phyloP scores from a whole-genome alignment of 345 rosid species.

The Ceriops zippeliana region DNA sequence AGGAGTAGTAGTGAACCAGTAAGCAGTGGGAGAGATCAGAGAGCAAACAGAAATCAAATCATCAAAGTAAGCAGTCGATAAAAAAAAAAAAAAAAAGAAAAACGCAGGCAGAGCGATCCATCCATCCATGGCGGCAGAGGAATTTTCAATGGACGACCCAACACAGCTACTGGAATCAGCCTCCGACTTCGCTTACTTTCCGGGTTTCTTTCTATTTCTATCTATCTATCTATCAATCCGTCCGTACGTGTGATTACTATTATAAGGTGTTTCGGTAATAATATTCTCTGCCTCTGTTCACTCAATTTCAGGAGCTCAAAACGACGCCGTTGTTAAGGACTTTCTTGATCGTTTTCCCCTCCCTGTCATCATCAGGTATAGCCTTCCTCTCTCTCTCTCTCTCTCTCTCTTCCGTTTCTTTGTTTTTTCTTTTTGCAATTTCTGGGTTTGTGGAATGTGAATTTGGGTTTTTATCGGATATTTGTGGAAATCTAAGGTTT shows the following conservation, averaged over 20 bases:
- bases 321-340: slow-evolving; percentile 57
- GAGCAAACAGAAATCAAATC: too few relatives aligned
- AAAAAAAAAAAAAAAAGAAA: too few relatives aligned
- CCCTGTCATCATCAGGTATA: slow-evolving; percentile 60
- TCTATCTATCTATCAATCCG: too few relatives aligned
- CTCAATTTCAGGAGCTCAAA: slow-evolving; percentile 50
- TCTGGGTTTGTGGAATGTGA: not conserved
- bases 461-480: not conserved
- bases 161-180: slow-evolving; percentile 63
- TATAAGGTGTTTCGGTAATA: too few relatives aligned
- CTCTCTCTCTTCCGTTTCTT: not conserved
- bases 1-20: too few relatives aligned
- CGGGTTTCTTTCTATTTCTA: slow-evolving; percentile 35
- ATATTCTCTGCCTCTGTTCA: not conserved
- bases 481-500: not conserved
- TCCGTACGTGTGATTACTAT: not conserved
- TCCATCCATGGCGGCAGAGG: slow-evolving; percentile 23
- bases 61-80: too few relatives aligned
- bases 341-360: slow-evolving; percentile 84
- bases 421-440: not conserved
- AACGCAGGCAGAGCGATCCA: too few relatives aligned
- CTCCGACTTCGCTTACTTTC: slow-evolving; percentile 65
- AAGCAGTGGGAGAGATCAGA: too few relatives aligned
- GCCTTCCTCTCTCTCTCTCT: not conserved
- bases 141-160: slow-evolving; percentile 50